Base-by-base conservation (phyloP, 768 basidiomycete species). In the Trametes elegans region DNA sequence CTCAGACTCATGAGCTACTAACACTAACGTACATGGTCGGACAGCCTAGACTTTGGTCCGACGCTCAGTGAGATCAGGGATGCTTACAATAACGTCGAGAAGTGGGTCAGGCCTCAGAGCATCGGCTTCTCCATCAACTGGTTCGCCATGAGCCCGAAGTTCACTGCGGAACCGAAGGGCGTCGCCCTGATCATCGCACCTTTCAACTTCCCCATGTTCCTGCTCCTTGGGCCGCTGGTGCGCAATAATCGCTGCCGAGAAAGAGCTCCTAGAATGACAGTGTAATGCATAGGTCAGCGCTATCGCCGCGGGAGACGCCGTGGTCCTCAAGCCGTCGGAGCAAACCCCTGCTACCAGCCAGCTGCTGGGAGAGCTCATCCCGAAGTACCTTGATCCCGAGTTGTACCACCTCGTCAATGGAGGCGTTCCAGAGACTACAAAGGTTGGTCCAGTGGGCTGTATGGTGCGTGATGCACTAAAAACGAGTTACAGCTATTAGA, bases 131-230 rank as follows among this genome's bases (percentile, higher is more conserved):
- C 69, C 19, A 14, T 87, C 49, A 82, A 77, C 60, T 87, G 75
- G 62, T 73, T 72, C 7, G 70, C 81, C 0, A 80, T 89, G 76
- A 72, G 76, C 7, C 88, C 89, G 2, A 73, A 77, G 14, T 75
- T 87, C 3, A 75, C 81, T 50, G 87, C 89, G 61, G 86, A 89
- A 61, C 76, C 91, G 34, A 93, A 92, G 66, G 88, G 88, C 2
- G 79, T 83, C 24, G 78, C 85, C 0, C 72, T 89, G 48, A 79
- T 88, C 63, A 86, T 90, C 56, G 76, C 74, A 28, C 86, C 87
- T 1, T 90, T 87, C 78, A 90, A 89, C 68, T 88, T 85, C 63
- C 89, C 88, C 0, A 54, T 89, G 11, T 85, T 76, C 74, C 68
- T 87, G 49, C 67, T 77, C 0, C 35, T 88, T 7, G 71, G 75